Evolutionary conservation across 2,329 filamentous ascomycete species (phyloP).

Genomic region (Phoma sp.): DNA sequence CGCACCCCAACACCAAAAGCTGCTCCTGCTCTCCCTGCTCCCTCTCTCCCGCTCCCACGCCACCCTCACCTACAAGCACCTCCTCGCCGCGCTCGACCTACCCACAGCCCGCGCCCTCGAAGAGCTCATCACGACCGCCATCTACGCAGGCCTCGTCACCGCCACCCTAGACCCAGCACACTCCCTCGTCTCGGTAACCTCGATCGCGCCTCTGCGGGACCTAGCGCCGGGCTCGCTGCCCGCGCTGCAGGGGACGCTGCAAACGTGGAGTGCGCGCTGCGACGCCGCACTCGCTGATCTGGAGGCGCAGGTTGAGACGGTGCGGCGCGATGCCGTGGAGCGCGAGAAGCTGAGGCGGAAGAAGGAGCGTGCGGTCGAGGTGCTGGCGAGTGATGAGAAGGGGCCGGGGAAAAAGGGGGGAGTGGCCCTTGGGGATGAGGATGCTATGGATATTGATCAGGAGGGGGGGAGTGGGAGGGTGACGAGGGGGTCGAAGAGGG

Average conservation of each 20-base stretch:
- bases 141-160: constrained; percentile 82
- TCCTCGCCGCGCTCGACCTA: constrained; percentile 73
- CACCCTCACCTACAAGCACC: constrained; percentile 72
- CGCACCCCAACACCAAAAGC: constrained; percentile 77
- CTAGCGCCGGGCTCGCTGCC: constrained; percentile 76
- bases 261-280: constrained; percentile 81
- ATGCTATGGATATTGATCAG: constrained; percentile 49
- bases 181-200: constrained; percentile 76
- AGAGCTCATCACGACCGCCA: constrained; percentile 81
- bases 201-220: constrained; percentile 85
- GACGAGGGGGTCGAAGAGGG: constrained; percentile 40
- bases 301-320: constrained; percentile 73
- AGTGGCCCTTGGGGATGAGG: constrained; percentile 33
- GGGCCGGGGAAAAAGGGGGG: constrained; percentile 29
- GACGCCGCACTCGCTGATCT: constrained; percentile 74
- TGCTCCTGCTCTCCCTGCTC: constrained; percentile 88
- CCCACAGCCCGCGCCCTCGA: constrained; percentile 74
- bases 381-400: constrained; percentile 39
- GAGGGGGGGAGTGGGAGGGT: constrained; percentile 31
- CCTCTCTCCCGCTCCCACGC: constrained; percentile 73
- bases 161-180: constrained; percentile 83
- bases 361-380: constrained; percentile 50
- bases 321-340: constrained; percentile 59
- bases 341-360: constrained; percentile 52
- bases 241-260: constrained; percentile 70